Evolutionary conservation across 73 alveolate genomes (phyloP).

Genomic region (Paramecium octaurelia): DNA sequence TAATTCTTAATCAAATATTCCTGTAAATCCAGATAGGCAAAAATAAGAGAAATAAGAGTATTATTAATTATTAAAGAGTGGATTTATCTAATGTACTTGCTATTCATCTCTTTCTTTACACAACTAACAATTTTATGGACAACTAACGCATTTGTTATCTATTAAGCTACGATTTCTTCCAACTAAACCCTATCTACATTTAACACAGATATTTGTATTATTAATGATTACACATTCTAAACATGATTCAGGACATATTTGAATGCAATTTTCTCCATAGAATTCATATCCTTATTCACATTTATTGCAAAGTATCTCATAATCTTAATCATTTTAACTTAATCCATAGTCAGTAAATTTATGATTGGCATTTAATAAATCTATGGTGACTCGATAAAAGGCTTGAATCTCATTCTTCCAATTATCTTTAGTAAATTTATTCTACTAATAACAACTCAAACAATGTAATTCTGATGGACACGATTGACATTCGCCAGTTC

Average conservation of each 20-base stretch:
- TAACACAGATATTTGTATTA: background rate
- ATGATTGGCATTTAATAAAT: background rate
- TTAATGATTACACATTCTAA: background rate
- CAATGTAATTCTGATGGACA: background rate
- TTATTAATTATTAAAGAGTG: background rate
- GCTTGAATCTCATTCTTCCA: background rate
- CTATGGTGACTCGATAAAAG: background rate
- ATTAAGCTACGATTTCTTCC: background rate
- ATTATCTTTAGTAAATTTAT: background rate
- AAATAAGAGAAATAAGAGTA: background rate
- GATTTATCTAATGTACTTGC: background rate
- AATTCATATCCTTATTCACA: background rate
- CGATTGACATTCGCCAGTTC: background rate
- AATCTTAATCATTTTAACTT: background rate
- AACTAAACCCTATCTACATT: background rate
- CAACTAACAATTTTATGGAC: background rate
- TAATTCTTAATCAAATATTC: background rate
- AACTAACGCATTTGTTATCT: background rate
- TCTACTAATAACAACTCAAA: background rate
- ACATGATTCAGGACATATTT: background rate
- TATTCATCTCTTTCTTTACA: background rate
- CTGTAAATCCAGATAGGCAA: background rate
- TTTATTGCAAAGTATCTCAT: background rate
- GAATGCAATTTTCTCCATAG: background rate
- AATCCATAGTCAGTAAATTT: background rate